Evolutionary conservation across 2,329 filamentous ascomycete genomes (phyloP).

Genomic region (Nannizzia gypsea): DNA sequence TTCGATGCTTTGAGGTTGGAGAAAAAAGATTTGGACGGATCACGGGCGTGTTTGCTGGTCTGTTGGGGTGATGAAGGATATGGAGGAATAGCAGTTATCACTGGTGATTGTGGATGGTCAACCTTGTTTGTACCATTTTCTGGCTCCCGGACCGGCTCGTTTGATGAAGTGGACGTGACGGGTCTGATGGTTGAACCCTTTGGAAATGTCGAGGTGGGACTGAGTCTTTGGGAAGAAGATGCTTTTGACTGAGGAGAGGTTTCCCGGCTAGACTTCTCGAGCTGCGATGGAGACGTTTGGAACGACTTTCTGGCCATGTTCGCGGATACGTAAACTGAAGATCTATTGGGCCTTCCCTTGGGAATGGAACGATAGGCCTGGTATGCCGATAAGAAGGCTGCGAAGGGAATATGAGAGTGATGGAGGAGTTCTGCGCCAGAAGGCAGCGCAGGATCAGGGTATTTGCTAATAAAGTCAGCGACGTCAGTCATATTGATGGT

Average conservation of each 20-base stretch:
- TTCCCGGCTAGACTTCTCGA: slow-evolving; percentile 12
- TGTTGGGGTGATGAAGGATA: slow-evolving; percentile 34
- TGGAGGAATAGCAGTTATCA: slow-evolving; percentile 35
- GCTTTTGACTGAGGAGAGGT: slow-evolving; percentile 5
- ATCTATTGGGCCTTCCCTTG: not conserved
- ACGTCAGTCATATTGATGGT: not conserved
- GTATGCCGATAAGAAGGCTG: not conserved
- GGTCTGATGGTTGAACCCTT: slow-evolving; percentile 28
- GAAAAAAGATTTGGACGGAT: slow-evolving; percentile 37
- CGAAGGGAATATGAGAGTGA: not conserved
- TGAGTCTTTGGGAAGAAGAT: slow-evolving; percentile 8
- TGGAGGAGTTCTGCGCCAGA: not conserved
- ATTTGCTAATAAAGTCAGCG: not conserved
- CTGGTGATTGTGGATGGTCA: slow-evolving; percentile 27
- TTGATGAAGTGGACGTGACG: slow-evolving; percentile 20
- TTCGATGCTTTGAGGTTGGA: slow-evolving; percentile 37
- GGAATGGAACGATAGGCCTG: not conserved
- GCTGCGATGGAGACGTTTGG: slow-evolving; percentile 10
- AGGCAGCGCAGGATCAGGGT: not conserved
- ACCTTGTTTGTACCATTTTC: slow-evolving; percentile 13
- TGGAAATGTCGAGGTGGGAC: slow-evolving; percentile 10
- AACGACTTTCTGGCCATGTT: slow-evolving; percentile 15
- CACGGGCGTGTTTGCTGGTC: slow-evolving; percentile 28
- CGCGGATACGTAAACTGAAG: not conserved
- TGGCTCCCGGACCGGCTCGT: slow-evolving; percentile 6